Conservation (phyloP, 23 red algal species). For the Agarophyton chilense region DNA sequence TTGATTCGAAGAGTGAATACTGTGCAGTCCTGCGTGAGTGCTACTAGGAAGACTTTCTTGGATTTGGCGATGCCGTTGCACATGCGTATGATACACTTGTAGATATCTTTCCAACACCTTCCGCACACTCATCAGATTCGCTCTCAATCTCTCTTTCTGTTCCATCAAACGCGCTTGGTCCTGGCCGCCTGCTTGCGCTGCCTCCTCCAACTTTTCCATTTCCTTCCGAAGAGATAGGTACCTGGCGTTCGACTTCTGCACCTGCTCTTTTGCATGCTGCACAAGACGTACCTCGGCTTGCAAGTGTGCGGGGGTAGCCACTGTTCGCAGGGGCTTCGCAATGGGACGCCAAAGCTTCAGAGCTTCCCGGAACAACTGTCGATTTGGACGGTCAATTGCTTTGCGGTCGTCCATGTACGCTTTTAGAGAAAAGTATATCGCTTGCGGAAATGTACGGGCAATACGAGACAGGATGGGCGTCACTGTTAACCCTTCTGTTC, state of each 20-base stretch:
- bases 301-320: slow-evolving; percentile 37
- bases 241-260: slow-evolving; percentile 20
- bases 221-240: neutral
- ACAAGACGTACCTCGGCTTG: slow-evolving; percentile 1
- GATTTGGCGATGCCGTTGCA: slow-evolving; percentile 33
- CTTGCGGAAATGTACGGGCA: slow-evolving; percentile 89
- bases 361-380: slow-evolving; percentile 58
- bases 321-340: slow-evolving; percentile 46
- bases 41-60: slow-evolving; percentile 2
- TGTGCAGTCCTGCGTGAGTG: neutral
- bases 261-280: slow-evolving; percentile 15
- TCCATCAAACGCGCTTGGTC: slow-evolving; percentile 30
- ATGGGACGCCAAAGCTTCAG: slow-evolving; percentile 64
- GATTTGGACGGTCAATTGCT: slow-evolving; percentile 65
- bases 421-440: slow-evolving; percentile 85
- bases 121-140: neutral
- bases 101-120: neutral
- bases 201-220: slow-evolving; percentile 1
- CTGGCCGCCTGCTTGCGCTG: slow-evolving; percentile 25
- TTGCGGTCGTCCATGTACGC: slow-evolving; percentile 90
- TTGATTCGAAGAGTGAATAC: neutral
- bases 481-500: slow-evolving; percentile 56
- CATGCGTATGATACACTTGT: neutral
- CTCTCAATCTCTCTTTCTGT: slow-evolving; percentile 10
- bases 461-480: slow-evolving; percentile 69